Percentiles rank a stretch among this genome's conserved stretches.
These are phyloP conservation scores for Elongisporangium undulatum DNA, from an alignment of 352 stramenopile species.

Conservation along the genomic window DNA sequence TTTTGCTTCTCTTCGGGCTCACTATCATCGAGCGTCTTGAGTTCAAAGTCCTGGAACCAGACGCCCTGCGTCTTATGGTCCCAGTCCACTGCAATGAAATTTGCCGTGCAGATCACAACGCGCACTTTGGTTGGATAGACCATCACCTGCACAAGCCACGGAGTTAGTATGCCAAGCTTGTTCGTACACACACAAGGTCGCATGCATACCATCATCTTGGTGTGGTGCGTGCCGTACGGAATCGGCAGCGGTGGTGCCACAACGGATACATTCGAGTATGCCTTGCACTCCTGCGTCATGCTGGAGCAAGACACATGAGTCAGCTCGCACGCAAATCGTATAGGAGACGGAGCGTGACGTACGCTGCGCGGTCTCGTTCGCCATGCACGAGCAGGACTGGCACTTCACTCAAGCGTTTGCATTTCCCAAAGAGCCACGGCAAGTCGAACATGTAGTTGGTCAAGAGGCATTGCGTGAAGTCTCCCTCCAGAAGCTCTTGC, in stretches of 20 bases:
- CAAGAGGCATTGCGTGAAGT: conserved; percentile 58
- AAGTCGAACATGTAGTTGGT: conserved; percentile 85
- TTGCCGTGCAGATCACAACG: conserved; percentile 83
- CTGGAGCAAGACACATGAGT: conserved; percentile 5
- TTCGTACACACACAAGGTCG: background rate
- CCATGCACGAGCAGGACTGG: conserved; percentile 78
- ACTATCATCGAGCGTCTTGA: conserved; percentile 41
- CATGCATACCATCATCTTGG: conserved; percentile 62
- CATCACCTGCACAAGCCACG: conserved; percentile 21
- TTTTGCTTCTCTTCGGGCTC: conserved; percentile 15
- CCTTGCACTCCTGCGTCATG: conserved; percentile 50
- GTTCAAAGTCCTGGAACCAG: conserved; percentile 79
- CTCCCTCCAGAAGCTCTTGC: conserved; percentile 43
- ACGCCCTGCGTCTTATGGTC: conserved; percentile 82
- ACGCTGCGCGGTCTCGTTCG: conserved; percentile 50
- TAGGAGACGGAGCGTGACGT: background rate
- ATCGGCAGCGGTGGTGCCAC: conserved; percentile 72
- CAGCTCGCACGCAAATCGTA: background rate
- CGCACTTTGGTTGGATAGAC: conserved; percentile 60
- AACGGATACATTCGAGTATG: conserved; percentile 55
- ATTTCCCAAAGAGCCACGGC: conserved; percentile 64
- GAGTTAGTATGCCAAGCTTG: background rate
- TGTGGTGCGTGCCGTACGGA: conserved; percentile 84
- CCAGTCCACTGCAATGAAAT: conserved; percentile 79
- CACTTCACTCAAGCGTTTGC: conserved; percentile 45